Conservation (phyloP, 1,139 yeast genomes). For the Suhomyces bribrorum region DNA sequence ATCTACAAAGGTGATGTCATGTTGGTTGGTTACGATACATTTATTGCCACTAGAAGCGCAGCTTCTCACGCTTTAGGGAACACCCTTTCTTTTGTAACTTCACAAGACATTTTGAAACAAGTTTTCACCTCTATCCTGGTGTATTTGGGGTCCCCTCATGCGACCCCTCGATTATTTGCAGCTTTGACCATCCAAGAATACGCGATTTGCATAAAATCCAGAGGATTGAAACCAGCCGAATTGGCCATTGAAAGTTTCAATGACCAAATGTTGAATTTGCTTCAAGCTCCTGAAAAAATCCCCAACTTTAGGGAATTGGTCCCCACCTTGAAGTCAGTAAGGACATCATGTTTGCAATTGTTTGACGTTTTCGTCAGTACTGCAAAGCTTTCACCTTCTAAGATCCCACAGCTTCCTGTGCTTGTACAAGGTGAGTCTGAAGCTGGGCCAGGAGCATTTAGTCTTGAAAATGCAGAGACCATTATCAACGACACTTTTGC, state of each 20-base stretch:
- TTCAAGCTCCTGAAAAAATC: constrained; percentile 47
- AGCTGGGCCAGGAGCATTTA: constrained; percentile 94
- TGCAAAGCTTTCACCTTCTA: constrained; percentile 73
- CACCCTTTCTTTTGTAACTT: constrained; percentile 57
- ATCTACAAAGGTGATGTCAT: constrained; percentile 90
- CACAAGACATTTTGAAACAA: constrained; percentile 34
- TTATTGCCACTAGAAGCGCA: constrained; percentile 73
- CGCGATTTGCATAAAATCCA: constrained; percentile 42
- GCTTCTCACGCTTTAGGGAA: constrained; percentile 79
- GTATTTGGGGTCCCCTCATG: constrained; percentile 59
- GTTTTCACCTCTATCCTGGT: constrained; percentile 42
- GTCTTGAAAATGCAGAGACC: constrained; percentile 73
- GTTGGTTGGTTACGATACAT: constrained; percentile 72
- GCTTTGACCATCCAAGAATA: constrained; percentile 75
- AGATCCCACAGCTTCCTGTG: constrained; percentile 81
- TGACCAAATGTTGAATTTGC: constrained; percentile 32
- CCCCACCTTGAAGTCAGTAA: constrained; percentile 79
- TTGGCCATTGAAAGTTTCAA: constrained; percentile 26
- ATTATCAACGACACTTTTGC: constrained; percentile 66
- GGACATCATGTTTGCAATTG: constrained; percentile 85
- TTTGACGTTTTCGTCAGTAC: constrained; percentile 74
- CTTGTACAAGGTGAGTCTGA: constrained; percentile 93
- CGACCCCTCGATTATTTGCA: constrained; percentile 77
- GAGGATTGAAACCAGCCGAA: constrained; percentile 19
- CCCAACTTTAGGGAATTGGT: constrained; percentile 81